A percentile compares a stretch with the other conserved stretches of the same genome.
These are phyloP conservation scores for Vishniacozyma victoriae DNA, from an alignment of 768 basidiomycete genomes.

Conservation along the genomic window DNA sequence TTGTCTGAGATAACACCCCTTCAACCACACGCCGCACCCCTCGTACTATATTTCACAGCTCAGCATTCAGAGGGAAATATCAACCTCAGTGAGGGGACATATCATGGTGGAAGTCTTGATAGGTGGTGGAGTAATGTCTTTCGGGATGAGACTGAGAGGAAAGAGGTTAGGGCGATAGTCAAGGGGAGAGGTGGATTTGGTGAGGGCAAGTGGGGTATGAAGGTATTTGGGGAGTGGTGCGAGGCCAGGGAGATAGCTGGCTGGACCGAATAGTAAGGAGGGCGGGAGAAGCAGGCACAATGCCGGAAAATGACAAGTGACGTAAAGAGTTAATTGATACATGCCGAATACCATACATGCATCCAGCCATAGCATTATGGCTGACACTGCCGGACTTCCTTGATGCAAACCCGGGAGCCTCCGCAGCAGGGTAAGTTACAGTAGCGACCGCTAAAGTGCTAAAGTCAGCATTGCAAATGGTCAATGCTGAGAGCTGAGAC, in stretches of 20 bases:
- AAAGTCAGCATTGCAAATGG: too few species aligned
- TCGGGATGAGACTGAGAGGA: constrained; percentile 20
- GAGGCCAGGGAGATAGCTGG: constrained; percentile 5
- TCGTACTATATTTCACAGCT: constrained; percentile 30
- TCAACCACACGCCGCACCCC: constrained; percentile 25
- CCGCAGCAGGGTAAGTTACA: too few species aligned
- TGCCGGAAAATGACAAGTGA: too few species aligned
- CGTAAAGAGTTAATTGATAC: too few species aligned
- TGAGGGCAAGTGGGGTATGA: constrained; percentile 18
- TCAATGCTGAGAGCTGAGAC: too few species aligned
- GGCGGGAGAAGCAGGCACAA: too few species aligned
- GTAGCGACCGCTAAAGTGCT: too few species aligned
- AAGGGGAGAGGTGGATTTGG: constrained; percentile 18
- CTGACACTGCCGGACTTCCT: too few species aligned
- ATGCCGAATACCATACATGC: too few species aligned
- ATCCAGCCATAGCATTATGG: too few species aligned
- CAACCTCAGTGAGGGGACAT: constrained; percentile 12
- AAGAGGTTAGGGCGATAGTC: constrained; percentile 18
- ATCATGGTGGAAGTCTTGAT: constrained; percentile 31
- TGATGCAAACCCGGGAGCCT: too few species aligned
- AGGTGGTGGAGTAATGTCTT: constrained; percentile 35
- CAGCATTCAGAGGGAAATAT: constrained; percentile 25
- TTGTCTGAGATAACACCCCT: constrained; percentile 31
- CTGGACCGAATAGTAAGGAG: too few species aligned
- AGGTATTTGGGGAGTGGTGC: constrained; percentile 23